Percentiles rank a stretch among this genome's conserved stretches.
These are phyloP conservation scores for Posidonia oceanica DNA, from an alignment of 116 monocot genomes.

Conservation along the genomic window DNA sequence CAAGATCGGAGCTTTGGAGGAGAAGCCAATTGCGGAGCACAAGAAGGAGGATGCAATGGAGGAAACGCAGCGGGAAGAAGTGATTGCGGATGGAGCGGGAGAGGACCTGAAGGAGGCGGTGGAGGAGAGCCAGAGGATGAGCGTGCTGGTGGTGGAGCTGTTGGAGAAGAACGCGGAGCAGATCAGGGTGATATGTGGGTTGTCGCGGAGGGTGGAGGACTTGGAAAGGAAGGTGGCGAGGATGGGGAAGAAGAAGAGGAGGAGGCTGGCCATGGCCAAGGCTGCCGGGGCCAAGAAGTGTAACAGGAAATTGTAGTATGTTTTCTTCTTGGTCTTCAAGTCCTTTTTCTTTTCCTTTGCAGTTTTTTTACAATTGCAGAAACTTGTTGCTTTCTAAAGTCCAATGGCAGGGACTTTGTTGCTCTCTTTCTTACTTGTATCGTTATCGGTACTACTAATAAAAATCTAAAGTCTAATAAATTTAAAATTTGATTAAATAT, in stretches of 20 bases:
- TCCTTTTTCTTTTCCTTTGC: no score
- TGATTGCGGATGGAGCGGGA: constrained; percentile 6
- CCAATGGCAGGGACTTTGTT: no score
- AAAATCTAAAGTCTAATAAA: no score
- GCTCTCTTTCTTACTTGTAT: no score
- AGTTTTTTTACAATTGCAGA: no score
- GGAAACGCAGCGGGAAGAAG: neutral
- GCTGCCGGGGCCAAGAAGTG: neutral
- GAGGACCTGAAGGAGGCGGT: constrained; percentile 43
- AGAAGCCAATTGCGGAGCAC: neutral
- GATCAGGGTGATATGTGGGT: constrained; percentile 37
- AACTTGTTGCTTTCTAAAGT: no score
- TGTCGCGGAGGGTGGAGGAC: constrained; percentile 36
- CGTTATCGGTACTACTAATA: no score
- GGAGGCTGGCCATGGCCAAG: neutral
- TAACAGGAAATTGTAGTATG: neutral
- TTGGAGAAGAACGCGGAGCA: constrained; percentile 49
- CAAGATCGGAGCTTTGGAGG: no score
- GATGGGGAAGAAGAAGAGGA: constrained; percentile 26
- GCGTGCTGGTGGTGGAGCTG: constrained; percentile 34
- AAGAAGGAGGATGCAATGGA: neutral
- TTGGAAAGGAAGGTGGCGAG: constrained; percentile 43
- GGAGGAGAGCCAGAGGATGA: constrained; percentile 42
- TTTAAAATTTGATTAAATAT: no score
- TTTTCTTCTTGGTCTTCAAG: no score